Percentiles rank a stretch among this genome's conserved stretches.
Evolutionary conservation across 2,329 filamentous ascomycete genomes (phyloP).

Genomic region (Anisogramma anomala): DNA sequence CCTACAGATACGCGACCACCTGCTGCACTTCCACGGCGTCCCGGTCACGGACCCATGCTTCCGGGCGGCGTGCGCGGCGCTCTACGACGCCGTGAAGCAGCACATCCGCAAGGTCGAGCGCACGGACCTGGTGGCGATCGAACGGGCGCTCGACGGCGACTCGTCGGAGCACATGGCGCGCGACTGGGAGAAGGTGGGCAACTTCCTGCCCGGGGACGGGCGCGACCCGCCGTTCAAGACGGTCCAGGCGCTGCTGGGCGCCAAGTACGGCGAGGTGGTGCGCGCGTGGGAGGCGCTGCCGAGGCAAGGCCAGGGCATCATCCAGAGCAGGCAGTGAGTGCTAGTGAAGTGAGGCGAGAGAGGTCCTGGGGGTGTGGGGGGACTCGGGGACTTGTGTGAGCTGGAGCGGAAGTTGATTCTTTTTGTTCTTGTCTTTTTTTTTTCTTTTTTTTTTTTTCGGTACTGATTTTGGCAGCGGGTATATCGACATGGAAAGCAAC

Average conservation of each 20-base stretch:
- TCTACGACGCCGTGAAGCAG: background rate
- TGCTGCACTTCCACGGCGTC: background rate
- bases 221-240: conserved; percentile 3
- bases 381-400: too few relatives aligned
- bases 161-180: conserved; percentile 8
- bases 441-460: too few relatives aligned
- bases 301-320: background rate
- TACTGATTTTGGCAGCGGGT: too few relatives aligned
- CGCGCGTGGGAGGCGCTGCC: background rate
- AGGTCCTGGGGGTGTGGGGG: too few relatives aligned
- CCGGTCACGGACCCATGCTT: background rate
- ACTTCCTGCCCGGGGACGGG: conserved; percentile 3
- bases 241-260: conserved; percentile 1
- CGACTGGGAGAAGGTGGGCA: conserved; percentile 3
- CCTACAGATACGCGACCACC: background rate
- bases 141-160: conserved; percentile 3
- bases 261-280: background rate
- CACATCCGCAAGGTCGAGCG: conserved; percentile 7
- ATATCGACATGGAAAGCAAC: too few relatives aligned
- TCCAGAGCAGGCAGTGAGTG: too few relatives aligned
- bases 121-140: conserved; percentile 8
- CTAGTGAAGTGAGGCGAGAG: too few relatives aligned
- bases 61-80: background rate
- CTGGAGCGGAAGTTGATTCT: too few relatives aligned
- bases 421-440: too few relatives aligned